phyloP scores from a whole-genome alignment of 1,284 basidiomycete species.

The Prillingera fragicola region DNA sequence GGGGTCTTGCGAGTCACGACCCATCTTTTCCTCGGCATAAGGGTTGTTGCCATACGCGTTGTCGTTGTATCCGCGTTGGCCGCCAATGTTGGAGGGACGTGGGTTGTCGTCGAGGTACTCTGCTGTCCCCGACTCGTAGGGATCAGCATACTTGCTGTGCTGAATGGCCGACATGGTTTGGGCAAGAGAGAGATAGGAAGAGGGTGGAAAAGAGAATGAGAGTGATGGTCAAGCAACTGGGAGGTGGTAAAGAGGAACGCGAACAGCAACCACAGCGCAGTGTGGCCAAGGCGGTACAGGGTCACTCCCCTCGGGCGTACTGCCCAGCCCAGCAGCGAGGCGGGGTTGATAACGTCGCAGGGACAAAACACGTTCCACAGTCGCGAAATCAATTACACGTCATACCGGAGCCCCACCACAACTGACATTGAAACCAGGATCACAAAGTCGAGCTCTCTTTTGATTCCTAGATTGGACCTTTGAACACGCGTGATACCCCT shows the following conservation, averaged over 20 bases:
- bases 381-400: background rate
- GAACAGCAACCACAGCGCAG: background rate
- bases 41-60: constrained; percentile 8
- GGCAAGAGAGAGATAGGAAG: background rate
- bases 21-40: constrained; percentile 22
- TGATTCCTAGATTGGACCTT: background rate
- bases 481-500: background rate
- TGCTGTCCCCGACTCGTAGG: constrained; percentile 11
- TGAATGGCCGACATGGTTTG: constrained; percentile 14
- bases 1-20: too few relatives aligned
- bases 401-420: constrained; percentile 1
- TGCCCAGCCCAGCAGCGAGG: too few relatives aligned
- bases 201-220: too few relatives aligned
- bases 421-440: too few relatives aligned
- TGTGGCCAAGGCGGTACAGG: background rate
- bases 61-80: background rate
- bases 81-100: background rate
- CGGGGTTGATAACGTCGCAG: background rate
- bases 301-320: too few relatives aligned
- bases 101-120: constrained; percentile 12
- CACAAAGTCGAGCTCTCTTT: too few relatives aligned
- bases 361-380: background rate
- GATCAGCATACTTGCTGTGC: constrained; percentile 18
- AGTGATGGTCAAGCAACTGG: constrained; percentile 5
- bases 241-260: background rate